Evolutionary conservation across 1,139 yeast species (phyloP), one percentile per base, ranked within the genome.

Genomic region (Kodamaea arcana): DNA sequence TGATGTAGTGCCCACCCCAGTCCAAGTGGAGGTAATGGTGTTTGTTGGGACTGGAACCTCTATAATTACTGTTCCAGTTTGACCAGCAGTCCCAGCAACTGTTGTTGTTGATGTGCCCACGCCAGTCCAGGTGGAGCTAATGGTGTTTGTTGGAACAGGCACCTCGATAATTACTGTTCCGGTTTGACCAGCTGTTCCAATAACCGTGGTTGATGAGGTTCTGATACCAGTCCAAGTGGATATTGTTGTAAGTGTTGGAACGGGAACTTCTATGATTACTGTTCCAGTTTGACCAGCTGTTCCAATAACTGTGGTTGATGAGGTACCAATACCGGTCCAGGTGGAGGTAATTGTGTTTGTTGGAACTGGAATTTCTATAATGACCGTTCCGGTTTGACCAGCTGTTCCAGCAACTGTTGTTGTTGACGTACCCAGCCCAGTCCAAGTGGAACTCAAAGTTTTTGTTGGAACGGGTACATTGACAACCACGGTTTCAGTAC

Each of bases 51-150:
- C n/a, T n/a, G n/a, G n/a, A n/a, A n/a, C n/a, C n/a, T n/a, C n/a
- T n/a, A n/a, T n/a, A n/a, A n/a, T n/a, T n/a, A n/a, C n/a, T n/a
- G n/a, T n/a, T n/a, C n/a, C n/a, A n/a, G n/a, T n/a, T n/a, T n/a
- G n/a, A n/a, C n/a, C n/a, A n/a, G n/a, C n/a, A n/a, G n/a, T n/a
- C n/a, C n/a, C n/a, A n/a, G n/a, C n/a, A n/a, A n/a, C n/a, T n/a
- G n/a, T n/a, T n/a, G n/a, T n/a, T n/a, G n/a, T n/a, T n/a, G n/a
- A n/a, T n/a, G n/a, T n/a, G n/a, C n/a, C n/a, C n/a, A n/a, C n/a
- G n/a, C 40, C 40, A 14, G 42, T 34, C 41, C 40, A 39, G 4
- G 39, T 47, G 43, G 1, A 47, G 1, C 56, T 52, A 15, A 41
- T 29, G 13, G 42, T 36, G 7, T 45, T 27, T 3, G 47, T 41